Percentiles rank a stretch among this genome's conserved stretches.
Evolutionary conservation across 495 filamentous ascomycete species (phyloP).

Genomic region (Entonaema liquescens): DNA sequence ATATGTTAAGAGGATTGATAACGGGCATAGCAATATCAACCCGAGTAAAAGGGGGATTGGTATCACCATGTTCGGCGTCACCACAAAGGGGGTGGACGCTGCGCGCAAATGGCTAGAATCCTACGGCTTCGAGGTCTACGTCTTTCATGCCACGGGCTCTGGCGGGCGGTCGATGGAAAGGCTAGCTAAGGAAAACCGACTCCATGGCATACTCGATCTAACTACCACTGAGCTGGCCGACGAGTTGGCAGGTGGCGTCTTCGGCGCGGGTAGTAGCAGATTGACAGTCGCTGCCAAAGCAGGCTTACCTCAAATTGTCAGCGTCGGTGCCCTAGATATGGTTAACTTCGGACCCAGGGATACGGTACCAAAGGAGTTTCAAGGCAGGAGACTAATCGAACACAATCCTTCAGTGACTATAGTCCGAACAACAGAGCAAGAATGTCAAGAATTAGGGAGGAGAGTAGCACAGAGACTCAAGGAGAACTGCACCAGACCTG

Average conservation of each 20-base stretch:
- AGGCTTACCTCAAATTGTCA: slow-evolving; percentile 69
- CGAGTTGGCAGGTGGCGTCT: slow-evolving; percentile 66
- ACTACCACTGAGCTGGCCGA: slow-evolving; percentile 76
- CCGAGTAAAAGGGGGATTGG: slow-evolving; percentile 58
- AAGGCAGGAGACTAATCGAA: slow-evolving; percentile 59
- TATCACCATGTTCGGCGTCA: slow-evolving; percentile 80
- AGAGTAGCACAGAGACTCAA: slow-evolving; percentile 63
- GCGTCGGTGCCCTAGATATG: slow-evolving; percentile 73
- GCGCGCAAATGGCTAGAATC: slow-evolving; percentile 57
- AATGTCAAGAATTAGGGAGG: slow-evolving; percentile 61
- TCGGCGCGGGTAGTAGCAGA: slow-evolving; percentile 63
- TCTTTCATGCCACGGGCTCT: slow-evolving; percentile 75
- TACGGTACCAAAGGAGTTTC: slow-evolving; percentile 62
- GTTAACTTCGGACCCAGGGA: slow-evolving; percentile 68
- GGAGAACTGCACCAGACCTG: slow-evolving; percentile 43
- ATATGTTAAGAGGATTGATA: slow-evolving; percentile 45
- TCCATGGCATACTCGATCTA: slow-evolving; percentile 72
- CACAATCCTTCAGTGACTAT: slow-evolving; percentile 74
- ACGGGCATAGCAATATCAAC: not conserved
- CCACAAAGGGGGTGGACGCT: slow-evolving; percentile 66
- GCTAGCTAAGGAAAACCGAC: slow-evolving; percentile 58
- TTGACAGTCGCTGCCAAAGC: slow-evolving; percentile 61
- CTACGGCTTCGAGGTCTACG: slow-evolving; percentile 61
- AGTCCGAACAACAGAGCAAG: slow-evolving; percentile 65
- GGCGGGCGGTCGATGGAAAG: slow-evolving; percentile 74